Evolutionary conservation across 495 filamentous ascomycete species (phyloP).

Genomic region (Podospora conica): DNA sequence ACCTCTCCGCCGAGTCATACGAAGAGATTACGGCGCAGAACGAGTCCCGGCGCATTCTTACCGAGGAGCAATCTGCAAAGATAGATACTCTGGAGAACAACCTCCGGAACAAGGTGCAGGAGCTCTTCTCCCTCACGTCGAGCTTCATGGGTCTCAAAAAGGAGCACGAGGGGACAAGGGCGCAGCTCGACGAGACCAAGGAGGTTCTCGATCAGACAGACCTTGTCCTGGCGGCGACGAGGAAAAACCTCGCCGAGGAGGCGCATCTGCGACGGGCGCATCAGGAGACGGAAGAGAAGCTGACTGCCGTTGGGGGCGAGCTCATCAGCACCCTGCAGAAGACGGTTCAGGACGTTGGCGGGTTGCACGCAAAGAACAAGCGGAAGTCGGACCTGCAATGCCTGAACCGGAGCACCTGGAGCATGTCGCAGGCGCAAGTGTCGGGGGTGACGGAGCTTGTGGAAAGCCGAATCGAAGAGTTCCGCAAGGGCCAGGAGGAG

Average conservation of each 20-base stretch:
- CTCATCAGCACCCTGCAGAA: constrained; percentile 67
- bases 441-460: constrained; percentile 66
- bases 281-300: constrained; percentile 71
- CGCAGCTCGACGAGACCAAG: constrained; percentile 68
- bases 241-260: constrained; percentile 72
- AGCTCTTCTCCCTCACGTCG: constrained; percentile 76
- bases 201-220: constrained; percentile 82
- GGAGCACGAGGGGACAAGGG: constrained; percentile 70
- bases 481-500: constrained; percentile 62
- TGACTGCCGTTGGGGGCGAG: constrained; percentile 62
- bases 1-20: constrained; percentile 75
- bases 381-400: constrained; percentile 77
- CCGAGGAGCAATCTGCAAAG: constrained; percentile 84
- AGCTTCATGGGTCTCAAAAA: constrained; percentile 81
- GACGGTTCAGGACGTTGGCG: constrained; percentile 72
- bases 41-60: constrained; percentile 85
- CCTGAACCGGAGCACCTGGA: constrained; percentile 73
- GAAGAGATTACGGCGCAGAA: constrained; percentile 84
- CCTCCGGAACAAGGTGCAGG: constrained; percentile 83
- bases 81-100: constrained; percentile 90
- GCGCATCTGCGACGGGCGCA: constrained; percentile 74
- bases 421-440: constrained; percentile 66
- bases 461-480: constrained; percentile 62
- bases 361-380: constrained; percentile 73
- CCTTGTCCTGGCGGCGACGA: constrained; percentile 66